Evolutionary conservation across 768 basidiomycete species (phyloP).

Genomic region (Agaricus subrufescens): DNA sequence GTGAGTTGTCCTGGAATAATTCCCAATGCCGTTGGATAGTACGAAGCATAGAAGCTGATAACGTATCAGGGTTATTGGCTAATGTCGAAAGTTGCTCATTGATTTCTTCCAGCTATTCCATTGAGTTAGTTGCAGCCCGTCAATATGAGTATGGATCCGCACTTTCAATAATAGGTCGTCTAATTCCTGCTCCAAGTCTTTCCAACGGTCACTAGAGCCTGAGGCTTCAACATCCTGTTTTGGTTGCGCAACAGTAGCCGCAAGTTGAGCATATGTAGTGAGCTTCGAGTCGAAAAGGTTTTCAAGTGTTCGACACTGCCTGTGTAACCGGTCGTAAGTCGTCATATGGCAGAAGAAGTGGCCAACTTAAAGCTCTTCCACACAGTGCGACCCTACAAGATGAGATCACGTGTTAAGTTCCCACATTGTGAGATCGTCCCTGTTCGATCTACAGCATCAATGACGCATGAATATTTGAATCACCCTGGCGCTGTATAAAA

Average conservation of each 20-base stretch:
- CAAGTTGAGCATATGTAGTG: slow-evolving; percentile 85
- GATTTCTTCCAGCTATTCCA: slow-evolving; percentile 72
- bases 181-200: slow-evolving; percentile 80
- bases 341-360: slow-evolving; percentile 42
- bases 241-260: slow-evolving; percentile 53
- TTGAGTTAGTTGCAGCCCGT: slow-evolving; percentile 9
- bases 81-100: slow-evolving; percentile 74
- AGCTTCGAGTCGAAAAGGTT: slow-evolving; percentile 90
- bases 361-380: not conserved
- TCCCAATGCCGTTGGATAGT: slow-evolving; percentile 90
- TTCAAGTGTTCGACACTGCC: slow-evolving; percentile 91
- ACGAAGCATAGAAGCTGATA: slow-evolving; percentile 82
- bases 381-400: not conserved
- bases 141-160: slow-evolving; percentile 8
- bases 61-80: slow-evolving; percentile 61
- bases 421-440: not conserved
- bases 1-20: slow-evolving; percentile 79
- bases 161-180: slow-evolving; percentile 87
- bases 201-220: slow-evolving; percentile 69
- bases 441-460: not conserved
- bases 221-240: slow-evolving; percentile 64
- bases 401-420: not conserved
- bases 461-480: not conserved
- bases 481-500: no score
- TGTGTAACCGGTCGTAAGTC: slow-evolving; percentile 82